Conservation (phyloP, 2,329 filamentous ascomycete genomes). For the Colletotrichum plurivorum region DNA sequence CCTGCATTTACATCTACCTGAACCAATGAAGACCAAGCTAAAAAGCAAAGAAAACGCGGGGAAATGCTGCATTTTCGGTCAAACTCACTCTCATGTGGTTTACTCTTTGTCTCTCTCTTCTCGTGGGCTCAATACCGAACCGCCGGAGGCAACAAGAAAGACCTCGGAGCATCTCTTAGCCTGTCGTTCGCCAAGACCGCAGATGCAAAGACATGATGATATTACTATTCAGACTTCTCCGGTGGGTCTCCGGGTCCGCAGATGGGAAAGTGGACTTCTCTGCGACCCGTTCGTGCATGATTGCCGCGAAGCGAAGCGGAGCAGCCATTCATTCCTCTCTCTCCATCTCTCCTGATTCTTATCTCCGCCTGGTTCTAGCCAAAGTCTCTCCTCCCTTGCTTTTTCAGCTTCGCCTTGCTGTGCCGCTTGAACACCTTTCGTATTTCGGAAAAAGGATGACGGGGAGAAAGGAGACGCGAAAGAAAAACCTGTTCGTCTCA, state of each 20-base stretch:
- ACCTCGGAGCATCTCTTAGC: not conserved
- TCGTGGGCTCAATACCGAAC: not conserved
- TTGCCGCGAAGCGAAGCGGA: slow-evolving; percentile 18
- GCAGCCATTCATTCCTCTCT: not conserved
- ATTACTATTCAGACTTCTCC: slow-evolving; percentile 38
- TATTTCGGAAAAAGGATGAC: not conserved
- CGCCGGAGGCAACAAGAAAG: not conserved
- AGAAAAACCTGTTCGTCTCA: slow-evolving; percentile 30
- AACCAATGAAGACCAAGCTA: too few relatives aligned
- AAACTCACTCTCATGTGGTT: not conserved
- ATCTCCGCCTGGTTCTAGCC: slow-evolving; percentile 21
- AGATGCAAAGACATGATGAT: slow-evolving; percentile 36
- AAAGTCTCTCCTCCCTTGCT: slow-evolving; percentile 24
- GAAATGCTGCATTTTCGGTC: slow-evolving; percentile 20
- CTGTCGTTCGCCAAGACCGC: slow-evolving; percentile 27
- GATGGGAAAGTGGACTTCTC: not conserved
- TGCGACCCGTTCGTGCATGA: slow-evolving; percentile 19
- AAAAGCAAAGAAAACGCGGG: too few relatives aligned
- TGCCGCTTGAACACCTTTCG: not conserved
- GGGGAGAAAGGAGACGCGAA: not conserved
- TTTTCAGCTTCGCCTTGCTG: not conserved
- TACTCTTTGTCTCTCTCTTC: not conserved
- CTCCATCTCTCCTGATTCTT: slow-evolving; percentile 1
- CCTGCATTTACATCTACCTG: too few relatives aligned
- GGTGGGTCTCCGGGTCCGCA: slow-evolving; percentile 30